Evolutionary conservation across 2,329 filamentous ascomycete genomes (phyloP).

Genomic region (Colletotrichum nymphaeae): DNA sequence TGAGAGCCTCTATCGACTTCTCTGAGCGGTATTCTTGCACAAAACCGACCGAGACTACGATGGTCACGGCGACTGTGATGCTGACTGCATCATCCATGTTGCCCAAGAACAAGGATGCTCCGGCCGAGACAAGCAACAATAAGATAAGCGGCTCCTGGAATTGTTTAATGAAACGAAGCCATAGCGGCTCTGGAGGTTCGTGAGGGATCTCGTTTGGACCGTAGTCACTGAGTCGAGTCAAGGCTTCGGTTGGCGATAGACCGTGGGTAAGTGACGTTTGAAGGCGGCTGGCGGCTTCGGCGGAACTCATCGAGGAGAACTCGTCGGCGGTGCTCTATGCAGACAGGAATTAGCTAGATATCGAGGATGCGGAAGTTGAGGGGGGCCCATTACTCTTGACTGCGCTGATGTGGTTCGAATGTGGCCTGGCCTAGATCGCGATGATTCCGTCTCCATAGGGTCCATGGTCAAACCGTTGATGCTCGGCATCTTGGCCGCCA

Average conservation of each 20-base stretch:
- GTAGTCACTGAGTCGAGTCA: slow-evolving; percentile 81
- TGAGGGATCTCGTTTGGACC: slow-evolving; percentile 96
- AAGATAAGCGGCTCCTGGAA: slow-evolving; percentile 97
- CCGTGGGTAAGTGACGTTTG: slow-evolving; percentile 87
- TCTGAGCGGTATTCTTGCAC: slow-evolving; percentile 98
- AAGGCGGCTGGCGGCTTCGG: slow-evolving; percentile 81
- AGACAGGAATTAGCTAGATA: not conserved
- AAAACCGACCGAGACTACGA: slow-evolving; percentile 95
- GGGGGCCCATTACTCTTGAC: slow-evolving; percentile 58
- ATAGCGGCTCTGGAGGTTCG: slow-evolving; percentile 92
- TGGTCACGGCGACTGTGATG: slow-evolving; percentile 95
- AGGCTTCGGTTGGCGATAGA: slow-evolving; percentile 83
- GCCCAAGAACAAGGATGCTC: slow-evolving; percentile 88
- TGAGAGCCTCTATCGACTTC: slow-evolving; percentile 95
- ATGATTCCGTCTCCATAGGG: slow-evolving; percentile 44
- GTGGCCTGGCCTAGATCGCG: slow-evolving; percentile 51
- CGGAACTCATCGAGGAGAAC: slow-evolving; percentile 75
- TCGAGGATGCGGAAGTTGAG: not conserved
- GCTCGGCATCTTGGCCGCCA: slow-evolving; percentile 44
- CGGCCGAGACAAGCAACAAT: slow-evolving; percentile 89
- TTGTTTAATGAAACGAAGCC: slow-evolving; percentile 94
- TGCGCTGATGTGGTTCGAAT: slow-evolving; percentile 65
- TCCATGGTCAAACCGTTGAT: slow-evolving; percentile 44
- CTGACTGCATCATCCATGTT: slow-evolving; percentile 96
- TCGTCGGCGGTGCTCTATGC: slow-evolving; percentile 67